phyloP scores from a whole-genome alignment of 345 rosid species.

The Aurinia saxatilis region DNA sequence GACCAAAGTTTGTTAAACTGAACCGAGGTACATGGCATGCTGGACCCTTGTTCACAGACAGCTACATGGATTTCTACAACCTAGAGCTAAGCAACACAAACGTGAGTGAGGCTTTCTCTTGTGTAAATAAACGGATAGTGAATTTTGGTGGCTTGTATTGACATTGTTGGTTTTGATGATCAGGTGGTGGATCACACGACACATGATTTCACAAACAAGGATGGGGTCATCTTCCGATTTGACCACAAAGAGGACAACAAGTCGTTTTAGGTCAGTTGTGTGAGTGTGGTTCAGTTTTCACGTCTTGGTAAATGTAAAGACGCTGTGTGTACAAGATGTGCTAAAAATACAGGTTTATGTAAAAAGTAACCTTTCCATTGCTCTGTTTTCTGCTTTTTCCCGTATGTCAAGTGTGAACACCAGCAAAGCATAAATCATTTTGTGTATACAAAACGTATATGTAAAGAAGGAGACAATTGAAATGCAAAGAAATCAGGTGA shows the following conservation, averaged over 20 bases:
- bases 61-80: conserved; percentile 70
- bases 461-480: too few species aligned
- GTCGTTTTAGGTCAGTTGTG: not conserved
- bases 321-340: not conserved
- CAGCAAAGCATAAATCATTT: too few species aligned
- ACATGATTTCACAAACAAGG: conserved; percentile 39
- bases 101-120: conserved; percentile 32
- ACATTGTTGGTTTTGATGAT: not conserved
- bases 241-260: not conserved
- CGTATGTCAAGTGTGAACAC: not conserved
- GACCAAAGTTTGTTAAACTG: conserved; percentile 67
- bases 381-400: not conserved
- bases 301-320: not conserved
- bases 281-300: not conserved
- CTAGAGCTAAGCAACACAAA: conserved; percentile 75
- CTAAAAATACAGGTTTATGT: not conserved
- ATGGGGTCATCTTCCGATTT: conserved; percentile 42
- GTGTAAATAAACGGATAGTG: not conserved
- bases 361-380: too few species aligned
- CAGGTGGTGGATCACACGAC: conserved; percentile 72
- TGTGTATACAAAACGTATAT: too few species aligned
- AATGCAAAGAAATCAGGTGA: too few species aligned
- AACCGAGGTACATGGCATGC: conserved; percentile 81
- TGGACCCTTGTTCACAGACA: conserved; percentile 57
- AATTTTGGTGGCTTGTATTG: not conserved